phyloP scores from a whole-genome alignment of 2,329 filamentous ascomycete genomes.

The Colletotrichum lentis region DNA sequence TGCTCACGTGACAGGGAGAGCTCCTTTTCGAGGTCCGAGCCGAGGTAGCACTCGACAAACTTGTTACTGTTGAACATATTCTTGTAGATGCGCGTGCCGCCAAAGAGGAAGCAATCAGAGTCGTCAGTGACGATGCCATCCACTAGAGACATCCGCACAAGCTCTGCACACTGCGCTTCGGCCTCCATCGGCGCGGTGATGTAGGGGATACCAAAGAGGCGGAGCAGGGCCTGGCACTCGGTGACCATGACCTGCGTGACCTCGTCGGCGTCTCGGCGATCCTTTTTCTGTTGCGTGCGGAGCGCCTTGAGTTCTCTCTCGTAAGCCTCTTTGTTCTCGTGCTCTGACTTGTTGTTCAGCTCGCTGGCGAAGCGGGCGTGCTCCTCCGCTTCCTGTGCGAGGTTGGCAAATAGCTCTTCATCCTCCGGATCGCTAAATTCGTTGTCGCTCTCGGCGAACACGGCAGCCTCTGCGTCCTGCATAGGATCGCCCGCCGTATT shows the following conservation, averaged over 20 bases:
- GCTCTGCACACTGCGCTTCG: conserved; percentile 94
- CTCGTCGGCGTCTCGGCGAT: conserved; percentile 93
- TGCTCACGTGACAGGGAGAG: conserved; percentile 86
- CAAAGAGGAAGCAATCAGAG: conserved; percentile 95
- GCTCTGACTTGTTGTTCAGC: conserved; percentile 77
- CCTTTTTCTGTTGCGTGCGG: conserved; percentile 94
- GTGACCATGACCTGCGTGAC: conserved; percentile 95
- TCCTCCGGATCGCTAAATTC: conserved; percentile 89
- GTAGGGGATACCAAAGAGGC: conserved; percentile 92
- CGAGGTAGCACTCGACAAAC: conserved; percentile 94
- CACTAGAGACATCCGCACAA: conserved; percentile 85
- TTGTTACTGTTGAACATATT: conserved; percentile 99
- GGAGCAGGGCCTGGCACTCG: conserved; percentile 90
- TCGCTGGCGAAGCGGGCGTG: conserved; percentile 91
- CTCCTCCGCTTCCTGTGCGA: conserved; percentile 91
- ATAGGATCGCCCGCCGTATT: conserved; percentile 32
- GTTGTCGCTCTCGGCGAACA: conserved; percentile 68
- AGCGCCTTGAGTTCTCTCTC: conserved; percentile 87
- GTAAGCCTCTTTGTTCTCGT: conserved; percentile 79
- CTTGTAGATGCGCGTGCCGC: conserved; percentile 95
- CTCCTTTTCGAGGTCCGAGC: conserved; percentile 84
- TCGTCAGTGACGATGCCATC: conserved; percentile 99
- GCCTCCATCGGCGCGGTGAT: conserved; percentile 99
- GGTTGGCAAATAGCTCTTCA: conserved; percentile 83
- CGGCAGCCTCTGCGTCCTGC: conserved; percentile 50